A percentile compares a stretch with the other conserved stretches of the same genome.
Conservation (phyloP, 2,329 filamentous ascomycete genomes). For the Arthrobotrys musiformis region DNA sequence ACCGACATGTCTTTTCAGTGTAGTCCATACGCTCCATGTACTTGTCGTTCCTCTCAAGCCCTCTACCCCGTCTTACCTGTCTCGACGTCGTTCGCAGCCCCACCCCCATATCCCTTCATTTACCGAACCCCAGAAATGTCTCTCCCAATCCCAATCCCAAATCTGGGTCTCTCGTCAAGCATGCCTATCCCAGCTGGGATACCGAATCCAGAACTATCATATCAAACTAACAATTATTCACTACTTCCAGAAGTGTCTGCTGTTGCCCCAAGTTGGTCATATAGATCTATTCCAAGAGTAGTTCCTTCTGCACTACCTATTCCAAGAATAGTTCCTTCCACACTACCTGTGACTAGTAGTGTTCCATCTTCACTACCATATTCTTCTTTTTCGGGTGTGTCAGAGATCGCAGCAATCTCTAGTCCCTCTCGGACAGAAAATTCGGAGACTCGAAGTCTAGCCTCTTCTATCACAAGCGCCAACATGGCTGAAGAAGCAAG, state of each 20-base stretch:
- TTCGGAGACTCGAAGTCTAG: not conserved
- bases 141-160: slow-evolving; percentile 7
- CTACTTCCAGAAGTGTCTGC: slow-evolving; percentile 3
- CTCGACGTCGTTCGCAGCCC: not conserved
- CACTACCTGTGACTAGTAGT: not conserved
- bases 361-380: not conserved
- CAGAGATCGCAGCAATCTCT: not conserved
- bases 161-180: not conserved
- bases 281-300: not conserved
- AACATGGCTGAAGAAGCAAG: slow-evolving; percentile 40
- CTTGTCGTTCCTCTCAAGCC: slow-evolving; percentile 20
- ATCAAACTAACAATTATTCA: slow-evolving; percentile 24
- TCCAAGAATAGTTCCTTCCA: not conserved
- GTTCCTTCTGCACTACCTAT: not conserved
- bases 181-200: not conserved
- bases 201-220: not conserved
- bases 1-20: not conserved
- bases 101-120: not conserved
- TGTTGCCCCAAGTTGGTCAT: slow-evolving; percentile 11
- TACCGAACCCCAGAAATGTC: not conserved
- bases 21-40: slow-evolving; percentile 12
- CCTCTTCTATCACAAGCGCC: not conserved
- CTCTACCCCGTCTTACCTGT: not conserved
- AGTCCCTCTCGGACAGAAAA: not conserved
- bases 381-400: not conserved